Percentiles rank a stretch among this genome's conserved stretches.
These are phyloP conservation scores for Diphasiastrum complanatum DNA, from an alignment of 83 land plant genomes.

Conservation along the genomic window DNA sequence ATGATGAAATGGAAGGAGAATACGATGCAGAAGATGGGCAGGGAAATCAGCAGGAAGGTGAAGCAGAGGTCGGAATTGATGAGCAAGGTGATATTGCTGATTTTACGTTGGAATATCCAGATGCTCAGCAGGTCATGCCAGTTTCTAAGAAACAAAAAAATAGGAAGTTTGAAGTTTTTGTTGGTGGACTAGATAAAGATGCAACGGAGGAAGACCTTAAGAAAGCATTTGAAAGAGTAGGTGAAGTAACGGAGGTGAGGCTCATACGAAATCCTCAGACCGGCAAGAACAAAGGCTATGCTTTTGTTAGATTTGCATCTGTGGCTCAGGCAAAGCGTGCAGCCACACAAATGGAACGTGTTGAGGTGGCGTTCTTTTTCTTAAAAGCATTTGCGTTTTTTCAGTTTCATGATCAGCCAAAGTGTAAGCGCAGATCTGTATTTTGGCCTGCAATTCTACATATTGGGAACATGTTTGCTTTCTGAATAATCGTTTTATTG, in stretches of 20 bases:
- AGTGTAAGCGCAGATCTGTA: too few relatives aligned
- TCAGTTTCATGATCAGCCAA: too few relatives aligned
- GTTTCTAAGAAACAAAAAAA: background rate
- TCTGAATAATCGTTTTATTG: too few relatives aligned
- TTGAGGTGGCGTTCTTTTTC: too few relatives aligned
- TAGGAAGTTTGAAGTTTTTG: background rate
- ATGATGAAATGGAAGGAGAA: background rate
- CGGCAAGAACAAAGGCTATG: slow-evolving; percentile 2
- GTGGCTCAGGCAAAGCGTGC: background rate
- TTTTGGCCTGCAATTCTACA: too few relatives aligned
- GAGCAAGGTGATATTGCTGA: background rate
- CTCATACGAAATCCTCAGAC: background rate
- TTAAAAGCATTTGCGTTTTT: too few relatives aligned
- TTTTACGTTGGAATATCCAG: background rate
- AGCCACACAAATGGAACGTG: background rate
- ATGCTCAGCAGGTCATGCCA: background rate
- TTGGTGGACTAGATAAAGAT: background rate
- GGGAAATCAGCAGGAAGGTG: too few relatives aligned
- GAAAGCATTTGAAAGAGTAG: too few relatives aligned
- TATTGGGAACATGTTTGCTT: too few relatives aligned
- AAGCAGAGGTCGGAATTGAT: too few relatives aligned
- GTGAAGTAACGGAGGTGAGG: background rate
- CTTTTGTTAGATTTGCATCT: background rate
- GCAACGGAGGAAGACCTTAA: too few relatives aligned
- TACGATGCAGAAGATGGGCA: too few relatives aligned